Base-by-base conservation (phyloP, 257 asterid genomes). In the Gentiana straminea region DNA sequence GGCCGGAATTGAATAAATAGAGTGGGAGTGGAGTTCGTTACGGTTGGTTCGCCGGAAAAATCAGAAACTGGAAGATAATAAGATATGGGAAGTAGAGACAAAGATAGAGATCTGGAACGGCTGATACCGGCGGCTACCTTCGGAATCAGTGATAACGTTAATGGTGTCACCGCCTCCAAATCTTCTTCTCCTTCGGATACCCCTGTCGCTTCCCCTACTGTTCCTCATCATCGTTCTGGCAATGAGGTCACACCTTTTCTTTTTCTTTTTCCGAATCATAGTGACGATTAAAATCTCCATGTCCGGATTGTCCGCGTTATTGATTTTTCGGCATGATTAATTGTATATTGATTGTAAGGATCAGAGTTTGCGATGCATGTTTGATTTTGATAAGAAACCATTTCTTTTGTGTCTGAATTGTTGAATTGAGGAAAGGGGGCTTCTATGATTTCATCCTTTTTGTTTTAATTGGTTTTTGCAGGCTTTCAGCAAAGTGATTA, bases 401-500 rank as follows among this genome's bases (percentile, higher is more conserved):
- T 41, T 41, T 2, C 7, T 41, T 41, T 41, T 41, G 8, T 3
- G 46, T 6, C 7, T 41, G 46, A 7, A 41, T 41, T 10, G 46
- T 41, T 41, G 24, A 8, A 10, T n/a, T n/a, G 48, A 0, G 5
- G 33, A 8, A 12, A 10, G 46, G 7, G 15, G 2, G 36, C 41
- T 10, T 9, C 1, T 4, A 4, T 46, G 13, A 58, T 47, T 58
- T 43, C 13, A 37, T 39, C 4, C 0, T 38, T 39, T 13, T 34
- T 57, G 51, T 57, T 33, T 57, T 39, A 13, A 58, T 64, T 58
- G 32, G 3, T 32, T 54, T 56, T 55, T 68, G 79, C 80, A 84
- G 86, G 90, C 89, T 54, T 75, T 84, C 53, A 57, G 72, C 79
- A 81, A 78, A 68, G 89, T 84, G 8, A 66, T 84, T 57, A 86